phyloP scores from a whole-genome alignment of 257 asterid genomes.

The Ballota nigra region DNA sequence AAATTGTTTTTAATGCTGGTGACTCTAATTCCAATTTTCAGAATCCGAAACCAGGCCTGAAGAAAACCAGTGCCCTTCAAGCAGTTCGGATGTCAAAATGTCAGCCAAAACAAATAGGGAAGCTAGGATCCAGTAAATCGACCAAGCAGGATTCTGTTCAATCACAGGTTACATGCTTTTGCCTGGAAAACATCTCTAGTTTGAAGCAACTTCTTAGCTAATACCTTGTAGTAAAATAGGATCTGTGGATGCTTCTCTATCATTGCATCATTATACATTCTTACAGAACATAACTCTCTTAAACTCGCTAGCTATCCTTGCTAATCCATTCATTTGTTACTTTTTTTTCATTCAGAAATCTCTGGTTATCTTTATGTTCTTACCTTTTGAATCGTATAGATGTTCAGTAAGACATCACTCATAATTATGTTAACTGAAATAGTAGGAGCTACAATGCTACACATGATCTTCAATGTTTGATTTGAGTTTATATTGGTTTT shows the following conservation, averaged over 20 bases:
- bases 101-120: slow-evolving; percentile 56
- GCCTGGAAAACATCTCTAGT: slow-evolving; percentile 8
- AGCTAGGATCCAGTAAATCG: slow-evolving; percentile 45
- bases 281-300: not conserved
- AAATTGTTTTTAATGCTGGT: slow-evolving; percentile 6
- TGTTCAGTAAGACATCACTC: not conserved
- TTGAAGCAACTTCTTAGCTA: not conserved
- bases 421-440: not conserved
- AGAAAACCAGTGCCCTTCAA: slow-evolving; percentile 44
- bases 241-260: not conserved
- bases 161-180: slow-evolving; percentile 46
- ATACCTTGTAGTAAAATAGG: not conserved
- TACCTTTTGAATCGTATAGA: slow-evolving; percentile 1
- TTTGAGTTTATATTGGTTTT: too few relatives aligned
- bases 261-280: not conserved
- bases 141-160: slow-evolving; percentile 46
- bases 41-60: slow-evolving; percentile 46
- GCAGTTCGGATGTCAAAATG: slow-evolving; percentile 40
- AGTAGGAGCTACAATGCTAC: too few relatives aligned
- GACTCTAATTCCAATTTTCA: slow-evolving; percentile 31
- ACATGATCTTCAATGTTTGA: not conserved
- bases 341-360: not conserved
- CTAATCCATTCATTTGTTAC: not conserved
- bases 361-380: slow-evolving; percentile 3
- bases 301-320: slow-evolving; percentile 3